These are phyloP conservation scores for Pseudozyma hubeiensis DNA, from an alignment of 1,284 basidiomycete genomes.

Conservation along the genomic window DNA sequence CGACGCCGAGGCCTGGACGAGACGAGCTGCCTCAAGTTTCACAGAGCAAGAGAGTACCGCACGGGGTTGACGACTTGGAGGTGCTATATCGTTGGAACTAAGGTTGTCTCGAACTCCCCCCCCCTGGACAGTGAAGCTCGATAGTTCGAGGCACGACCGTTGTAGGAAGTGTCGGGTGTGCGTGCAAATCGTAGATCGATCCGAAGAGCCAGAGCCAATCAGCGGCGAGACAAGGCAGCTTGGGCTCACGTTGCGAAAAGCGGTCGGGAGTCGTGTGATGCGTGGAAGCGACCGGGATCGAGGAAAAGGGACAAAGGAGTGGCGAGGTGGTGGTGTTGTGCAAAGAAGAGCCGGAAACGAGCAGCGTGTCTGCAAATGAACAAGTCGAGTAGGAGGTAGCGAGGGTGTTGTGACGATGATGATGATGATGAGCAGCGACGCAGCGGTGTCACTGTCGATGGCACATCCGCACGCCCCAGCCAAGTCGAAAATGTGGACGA, in stretches of 20 bases:
- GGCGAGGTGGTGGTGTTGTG: background rate
- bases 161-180: too few relatives aligned
- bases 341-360: background rate
- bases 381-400: background rate
- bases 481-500: background rate
- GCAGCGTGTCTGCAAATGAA: background rate
- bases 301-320: background rate
- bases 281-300: background rate
- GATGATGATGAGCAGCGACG: constrained; percentile 3
- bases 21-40: too few relatives aligned
- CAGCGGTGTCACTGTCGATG: background rate
- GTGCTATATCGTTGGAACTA: too few relatives aligned
- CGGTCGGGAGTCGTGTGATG: background rate
- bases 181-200: too few relatives aligned
- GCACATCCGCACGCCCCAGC: constrained; percentile 3
- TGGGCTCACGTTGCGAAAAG: too few relatives aligned
- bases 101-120: too few relatives aligned
- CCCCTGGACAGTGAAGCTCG: too few relatives aligned
- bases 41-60: too few relatives aligned
- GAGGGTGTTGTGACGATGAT: background rate
- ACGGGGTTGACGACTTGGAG: too few relatives aligned
- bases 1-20: background rate
- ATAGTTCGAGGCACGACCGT: too few relatives aligned
- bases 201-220: too few relatives aligned
- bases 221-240: too few relatives aligned